Base-by-base conservation (phyloP, 2,329 filamentous ascomycete genomes). In the Scedosporium dehoogii region DNA sequence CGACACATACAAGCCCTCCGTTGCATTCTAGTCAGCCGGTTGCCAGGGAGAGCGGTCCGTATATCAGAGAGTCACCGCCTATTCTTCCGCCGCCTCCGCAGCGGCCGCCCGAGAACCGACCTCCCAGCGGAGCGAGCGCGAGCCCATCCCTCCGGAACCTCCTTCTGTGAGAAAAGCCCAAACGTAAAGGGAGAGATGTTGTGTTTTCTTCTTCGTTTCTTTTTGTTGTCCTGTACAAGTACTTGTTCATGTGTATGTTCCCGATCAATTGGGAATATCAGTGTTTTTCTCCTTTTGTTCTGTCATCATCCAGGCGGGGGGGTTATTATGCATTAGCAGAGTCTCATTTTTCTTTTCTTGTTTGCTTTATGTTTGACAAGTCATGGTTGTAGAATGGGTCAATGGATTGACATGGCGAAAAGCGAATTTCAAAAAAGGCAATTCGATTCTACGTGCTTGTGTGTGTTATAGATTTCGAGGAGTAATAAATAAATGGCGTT, bases 121-220 rank as follows among this genome's bases (percentile, higher is more conserved):
- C 80, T 38, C 75, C 80, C 33, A 83, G 82, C 59, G 88, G 88
- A n/a, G 89, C 89, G 3, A 92, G 89, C 69, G 88, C 89, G 16
- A 92, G 86, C 69, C 88, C 89, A 10, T 91, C 89, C 9, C 73
- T 92, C 65, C 84, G 86, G 68, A 92, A 92, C 69, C 73, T 92
- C 58, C 79, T 92, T 61, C 88, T 85, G 58, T 91, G 18, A n/a
- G 7, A 7, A 18, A 59, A 25, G n/a, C n/a, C 18, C 44, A 5
- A 21, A 14, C 14, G 29, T 33, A 33, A 16, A 33, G 12, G 10
- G 27, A 58, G 55, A 48, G 23, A 23, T 27, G 12, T 38, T 38
- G 9, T 38, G 6, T 38, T 12, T 38, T 38, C 33, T 38, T 12
- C 2, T 38, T 38, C 33, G 5, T 38, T 6, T 18, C 23, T 27